Evolutionary conservation across 331 rosid species (phyloP), one percentile per base, ranked within the genome.

Genomic region (Quercus lobata): DNA sequence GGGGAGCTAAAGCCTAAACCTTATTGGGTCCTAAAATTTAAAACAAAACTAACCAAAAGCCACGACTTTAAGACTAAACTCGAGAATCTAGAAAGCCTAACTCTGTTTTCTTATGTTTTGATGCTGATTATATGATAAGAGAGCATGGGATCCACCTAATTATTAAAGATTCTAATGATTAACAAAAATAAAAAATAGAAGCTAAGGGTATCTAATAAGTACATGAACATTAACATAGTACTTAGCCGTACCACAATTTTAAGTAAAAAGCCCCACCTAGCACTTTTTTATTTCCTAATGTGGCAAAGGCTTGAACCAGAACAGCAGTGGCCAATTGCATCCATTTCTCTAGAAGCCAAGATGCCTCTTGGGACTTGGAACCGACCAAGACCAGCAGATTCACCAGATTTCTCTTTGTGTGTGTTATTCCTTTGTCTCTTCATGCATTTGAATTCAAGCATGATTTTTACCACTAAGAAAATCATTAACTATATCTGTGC

Each of bases 11-110:
- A 49, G 54, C 54, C 54, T 49, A 14, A 49, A 83, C 82, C 79
- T 54, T 46, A 53, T 70, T 85, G 81, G 83, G 68, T 21, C 83
- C 88, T 81, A 76, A 76, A 63, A 61, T 82, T 84, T 74, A 62
- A 75, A 88, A 85, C 85, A 82, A 85, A 73, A 63, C 70, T 73
- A 76, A 82, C 72, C 81, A 84, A 87, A 91, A 76, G 79, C 71
- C 77, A 68, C 70, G 71, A 49, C 89, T 92, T 92, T 86, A 83
- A 81, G 91, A 89, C 93, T 88, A 85, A 80, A 84, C 91, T 88
- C 80, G 84, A 88, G 89, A 88, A 92, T 86, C 86, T 82, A 79
- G 34, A 81, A 88, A 80, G 82, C 77, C 84, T 68, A 34, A 17
- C 35, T 65, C 32, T 62, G 71, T 71, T 72, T 74, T 54, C 73